These are phyloP conservation scores for Decorospora gaudefroyi DNA, from an alignment of 2,329 filamentous ascomycete genomes.

Conservation along the genomic window DNA sequence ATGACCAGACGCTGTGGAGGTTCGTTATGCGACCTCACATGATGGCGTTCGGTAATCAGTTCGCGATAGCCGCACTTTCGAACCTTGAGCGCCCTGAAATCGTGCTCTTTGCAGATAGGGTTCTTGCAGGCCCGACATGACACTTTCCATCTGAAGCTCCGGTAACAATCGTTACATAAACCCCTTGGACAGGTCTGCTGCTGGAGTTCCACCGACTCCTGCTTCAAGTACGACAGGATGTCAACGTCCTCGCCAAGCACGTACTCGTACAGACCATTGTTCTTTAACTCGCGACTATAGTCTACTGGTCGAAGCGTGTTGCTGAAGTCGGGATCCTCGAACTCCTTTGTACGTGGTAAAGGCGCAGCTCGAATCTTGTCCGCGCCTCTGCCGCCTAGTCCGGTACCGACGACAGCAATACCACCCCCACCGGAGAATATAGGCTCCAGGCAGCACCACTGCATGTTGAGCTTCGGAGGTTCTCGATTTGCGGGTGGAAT, in stretches of 20 bases:
- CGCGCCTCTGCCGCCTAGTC: conserved; percentile 55
- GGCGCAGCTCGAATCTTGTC: conserved; percentile 62
- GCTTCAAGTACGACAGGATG: conserved; percentile 47
- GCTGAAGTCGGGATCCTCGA: conserved; percentile 60
- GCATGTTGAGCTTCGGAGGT: conserved; percentile 59
- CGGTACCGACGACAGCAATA: conserved; percentile 59
- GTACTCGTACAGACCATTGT: conserved; percentile 49
- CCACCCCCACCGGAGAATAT: conserved; percentile 64
- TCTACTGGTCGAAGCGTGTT: conserved; percentile 55
- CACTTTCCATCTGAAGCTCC: conserved; percentile 63
- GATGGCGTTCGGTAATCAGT: conserved; percentile 55
- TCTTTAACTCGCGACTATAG: conserved; percentile 48
- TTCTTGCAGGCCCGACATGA: conserved; percentile 62
- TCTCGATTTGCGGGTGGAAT: conserved; percentile 40
- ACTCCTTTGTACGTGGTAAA: conserved; percentile 59
- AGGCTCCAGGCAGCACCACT: conserved; percentile 65
- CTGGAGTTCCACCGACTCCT: conserved; percentile 51
- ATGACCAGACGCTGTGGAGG: conserved; percentile 41
- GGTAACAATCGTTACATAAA: conserved; percentile 62
- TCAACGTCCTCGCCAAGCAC: conserved; percentile 50
- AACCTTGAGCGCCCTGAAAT: conserved; percentile 60
- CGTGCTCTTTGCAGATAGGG: conserved; percentile 63
- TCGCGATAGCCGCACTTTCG: conserved; percentile 63
- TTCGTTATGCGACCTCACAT: conserved; percentile 44
- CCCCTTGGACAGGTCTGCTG: conserved; percentile 58